Evolutionary conservation across 208 protist species (phyloP), one percentile per base, ranked within the genome.

Genomic region (Wallacemonas rigidus): DNA sequence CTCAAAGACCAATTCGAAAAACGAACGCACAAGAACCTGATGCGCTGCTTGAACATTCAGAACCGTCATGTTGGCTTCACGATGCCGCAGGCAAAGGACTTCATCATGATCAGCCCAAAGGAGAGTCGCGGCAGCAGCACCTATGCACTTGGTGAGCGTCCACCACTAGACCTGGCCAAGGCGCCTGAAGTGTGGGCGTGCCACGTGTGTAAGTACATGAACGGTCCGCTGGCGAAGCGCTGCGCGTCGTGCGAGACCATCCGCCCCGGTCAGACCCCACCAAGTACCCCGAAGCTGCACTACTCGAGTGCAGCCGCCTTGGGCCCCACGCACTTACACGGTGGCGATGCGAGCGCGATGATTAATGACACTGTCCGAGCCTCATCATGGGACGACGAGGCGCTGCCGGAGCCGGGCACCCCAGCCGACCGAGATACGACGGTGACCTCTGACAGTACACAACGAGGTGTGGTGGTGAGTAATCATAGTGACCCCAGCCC

Each of bases 21-120:
- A 61, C 75, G 79, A 9, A 95, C 92, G 3, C 74, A 79, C 69
- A 80, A 84, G 38, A 93, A 72, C 67, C 74, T 97, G 14, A 61
- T 97, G 82, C 86, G 92, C 4, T 85, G 83, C 67, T 80, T 97
- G 53, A 89, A 92, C 78, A 71, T 97, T n/a, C 83, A 94, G 67
- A 80, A 61, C 50, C 77, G 81, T 3, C 76, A 77, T 12, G 90
- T 97, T 1, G 50, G 56, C 70, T 91, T 97, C 60, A 70, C 75
- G 6, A 85, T 93, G 5, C 84, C 88, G 4, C 67, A 68, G 26
- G 60, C 65, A 39, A 69, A 79, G 56, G 92, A 97, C 71, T 81
- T 91, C 53, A 75, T 97, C 36, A 36, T 79, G 5, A 86, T 93
- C 54, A 93, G 83, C 76, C 84, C 89, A 8, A 72, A 83, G 50